phyloP scores from a whole-genome alignment of 768 basidiomycete species.

The Russula dissimulans region DNA sequence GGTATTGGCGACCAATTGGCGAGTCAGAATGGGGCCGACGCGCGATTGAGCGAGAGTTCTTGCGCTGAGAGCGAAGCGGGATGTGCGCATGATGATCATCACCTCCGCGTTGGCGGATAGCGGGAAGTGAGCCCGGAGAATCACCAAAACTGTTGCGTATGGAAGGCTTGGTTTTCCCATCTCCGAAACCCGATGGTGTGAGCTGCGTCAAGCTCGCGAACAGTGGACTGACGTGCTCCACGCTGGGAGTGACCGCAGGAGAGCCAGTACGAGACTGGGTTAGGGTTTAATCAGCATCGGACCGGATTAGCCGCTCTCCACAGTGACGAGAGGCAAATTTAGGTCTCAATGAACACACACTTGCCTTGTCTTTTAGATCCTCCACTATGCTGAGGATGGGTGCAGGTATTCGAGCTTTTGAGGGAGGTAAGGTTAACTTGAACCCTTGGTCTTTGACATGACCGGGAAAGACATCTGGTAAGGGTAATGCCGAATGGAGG shows the following conservation, averaged over 20 bases:
- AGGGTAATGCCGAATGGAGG: slow-evolving; percentile 12
- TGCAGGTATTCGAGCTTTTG: slow-evolving; percentile 24
- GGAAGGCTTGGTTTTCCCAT: slow-evolving; percentile 11
- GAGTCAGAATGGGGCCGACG: slow-evolving; percentile 35
- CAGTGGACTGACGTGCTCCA: slow-evolving; percentile 51
- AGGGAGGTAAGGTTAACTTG: slow-evolving; percentile 15
- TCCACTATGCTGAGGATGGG: slow-evolving; percentile 69
- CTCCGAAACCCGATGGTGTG: slow-evolving; percentile 13
- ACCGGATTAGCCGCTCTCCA: neutral
- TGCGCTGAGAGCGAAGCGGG: slow-evolving; percentile 38
- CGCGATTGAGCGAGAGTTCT: slow-evolving; percentile 44
- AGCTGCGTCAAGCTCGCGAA: slow-evolving; percentile 29
- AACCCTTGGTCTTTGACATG: slow-evolving; percentile 10
- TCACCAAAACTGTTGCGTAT: slow-evolving; percentile 19
- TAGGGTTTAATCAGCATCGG: slow-evolving; percentile 4
- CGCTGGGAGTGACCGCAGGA: slow-evolving; percentile 32
- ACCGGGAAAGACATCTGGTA: slow-evolving; percentile 16
- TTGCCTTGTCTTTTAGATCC: slow-evolving; percentile 61
- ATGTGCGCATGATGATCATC: slow-evolving; percentile 25
- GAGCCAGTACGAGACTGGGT: slow-evolving; percentile 33
- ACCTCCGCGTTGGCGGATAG: slow-evolving; percentile 21
- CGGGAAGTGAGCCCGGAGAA: slow-evolving; percentile 12
- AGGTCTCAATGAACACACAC: slow-evolving; percentile 2
- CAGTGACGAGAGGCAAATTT: neutral
- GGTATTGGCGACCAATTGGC: slow-evolving; percentile 29